Base-by-base conservation (phyloP, 2,329 filamentous ascomycete species). In the Ceratocystiopsis sp. region DNA sequence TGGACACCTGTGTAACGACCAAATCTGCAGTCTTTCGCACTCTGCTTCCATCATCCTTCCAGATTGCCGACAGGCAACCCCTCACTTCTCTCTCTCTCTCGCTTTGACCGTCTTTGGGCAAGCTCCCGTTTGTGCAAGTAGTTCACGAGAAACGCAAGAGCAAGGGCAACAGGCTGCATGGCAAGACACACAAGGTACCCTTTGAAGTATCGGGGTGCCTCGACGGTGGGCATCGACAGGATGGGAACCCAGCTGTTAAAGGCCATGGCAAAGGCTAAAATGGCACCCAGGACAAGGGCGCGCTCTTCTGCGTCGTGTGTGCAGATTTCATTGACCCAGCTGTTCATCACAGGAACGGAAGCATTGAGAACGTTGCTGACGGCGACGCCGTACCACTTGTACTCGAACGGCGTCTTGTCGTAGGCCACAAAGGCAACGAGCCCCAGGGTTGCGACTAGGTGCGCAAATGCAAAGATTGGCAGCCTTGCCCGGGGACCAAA, bases 261-360 rank as follows among this genome's bases (percentile, higher is more conserved):
- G 0, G 58, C 59, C 41, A 57, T 62, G 10, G 55, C 54, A 40
- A 63, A 51, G 0, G 58, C 54, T 18, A 61, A 58, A 59, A 66
- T 64, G 8, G 61, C 59, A 2, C 61, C 59, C 15, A 65, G 59
- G 6, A 63, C 60, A 9, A 65, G 51, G 4, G 61, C 59, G 1
- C 62, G 59, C 34, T 63, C 61, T 51, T 65, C 61, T 8, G 61
- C 59, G 33, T 64, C 61, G 12, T 51, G 48, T 3, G 56, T 52
- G 40, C 58, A 60, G 11, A 58, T 57, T 44, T 59, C 53, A 43
- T 63, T 64, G 6, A 60, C 56, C 59, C 61, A 62, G 8, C 55
- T 56, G 41, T 47, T 44, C 42, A 45, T 48, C n/a, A 50, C 42
- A 3, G 45, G 46, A 8, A 42, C 41, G 21, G 46, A 37, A 18